Conservation (phyloP, 2,329 filamentous ascomycete genomes). For the Colletotrichum filicis region DNA sequence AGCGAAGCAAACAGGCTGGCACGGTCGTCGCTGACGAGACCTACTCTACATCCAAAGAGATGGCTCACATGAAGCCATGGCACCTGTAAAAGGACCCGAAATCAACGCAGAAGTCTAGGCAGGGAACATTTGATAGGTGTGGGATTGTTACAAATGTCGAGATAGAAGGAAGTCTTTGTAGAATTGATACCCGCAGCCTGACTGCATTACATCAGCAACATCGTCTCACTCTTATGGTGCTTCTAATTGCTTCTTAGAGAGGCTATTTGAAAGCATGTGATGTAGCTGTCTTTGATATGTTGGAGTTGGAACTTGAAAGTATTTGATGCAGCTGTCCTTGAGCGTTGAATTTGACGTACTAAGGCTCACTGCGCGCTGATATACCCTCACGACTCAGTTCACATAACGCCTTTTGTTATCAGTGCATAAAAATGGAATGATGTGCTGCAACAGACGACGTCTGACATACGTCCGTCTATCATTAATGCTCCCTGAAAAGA, state of each 20-base stretch:
- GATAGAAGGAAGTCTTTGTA: not conserved
- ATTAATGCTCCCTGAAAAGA: not conserved
- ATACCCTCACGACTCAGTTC: not conserved
- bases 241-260: not conserved
- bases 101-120: not conserved
- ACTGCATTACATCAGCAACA: not conserved
- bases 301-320: too few relatives aligned
- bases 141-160: too few relatives aligned
- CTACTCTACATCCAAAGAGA: not conserved
- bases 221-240: not conserved
- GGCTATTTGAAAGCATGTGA: not conserved
- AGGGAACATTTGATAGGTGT: not conserved
- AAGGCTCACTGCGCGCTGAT: not conserved
- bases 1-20: not conserved
- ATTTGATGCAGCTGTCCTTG: too few relatives aligned
- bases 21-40: not conserved
- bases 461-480: not conserved
- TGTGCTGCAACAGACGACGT: not conserved
- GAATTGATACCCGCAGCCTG: conserved; percentile 5
- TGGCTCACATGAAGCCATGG: not conserved
- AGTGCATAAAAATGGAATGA: not conserved
- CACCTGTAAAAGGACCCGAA: too few relatives aligned
- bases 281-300: not conserved
- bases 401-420: not conserved
- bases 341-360: not conserved